These are phyloP conservation scores for Henckelia pumila DNA, from an alignment of 257 asterid species.

Conservation along the genomic window DNA sequence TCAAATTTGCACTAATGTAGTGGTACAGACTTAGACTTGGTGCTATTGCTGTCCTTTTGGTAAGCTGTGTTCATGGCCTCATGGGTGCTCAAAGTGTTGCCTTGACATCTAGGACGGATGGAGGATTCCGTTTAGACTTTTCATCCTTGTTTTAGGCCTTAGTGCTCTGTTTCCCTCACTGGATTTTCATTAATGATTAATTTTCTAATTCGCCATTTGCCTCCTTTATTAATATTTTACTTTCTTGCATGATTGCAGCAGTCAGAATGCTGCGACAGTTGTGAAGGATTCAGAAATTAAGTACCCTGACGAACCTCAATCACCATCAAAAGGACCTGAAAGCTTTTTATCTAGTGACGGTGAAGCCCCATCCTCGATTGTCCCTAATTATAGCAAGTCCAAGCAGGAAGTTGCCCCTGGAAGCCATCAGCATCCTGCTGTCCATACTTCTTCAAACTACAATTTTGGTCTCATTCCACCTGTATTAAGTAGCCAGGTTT, in stretches of 20 bases:
- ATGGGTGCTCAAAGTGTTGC: not conserved
- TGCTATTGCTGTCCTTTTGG: not conserved
- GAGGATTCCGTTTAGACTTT: slow-evolving; percentile 1
- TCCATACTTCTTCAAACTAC: slow-evolving; percentile 58
- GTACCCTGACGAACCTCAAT: slow-evolving; percentile 48
- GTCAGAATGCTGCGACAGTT: slow-evolving; percentile 41
- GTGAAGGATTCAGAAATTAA: slow-evolving; percentile 45
- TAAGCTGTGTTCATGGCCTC: not conserved
- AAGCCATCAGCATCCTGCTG: slow-evolving; percentile 52
- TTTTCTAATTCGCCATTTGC: not conserved
- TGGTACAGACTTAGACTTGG: not conserved
- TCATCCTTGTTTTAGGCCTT: not conserved
- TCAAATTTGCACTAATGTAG: not conserved
- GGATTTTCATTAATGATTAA: not conserved
- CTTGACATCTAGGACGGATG: slow-evolving; percentile 4
- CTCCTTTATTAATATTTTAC: slow-evolving; percentile 14
- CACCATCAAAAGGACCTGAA: slow-evolving; percentile 47
- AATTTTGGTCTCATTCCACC: slow-evolving; percentile 65
- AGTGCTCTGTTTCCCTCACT: not conserved
- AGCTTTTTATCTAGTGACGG: slow-evolving; percentile 41
- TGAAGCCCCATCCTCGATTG: slow-evolving; percentile 48
- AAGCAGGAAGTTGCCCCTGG: slow-evolving; percentile 54
- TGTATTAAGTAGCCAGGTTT: slow-evolving; percentile 46
- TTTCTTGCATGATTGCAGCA: slow-evolving; percentile 42
- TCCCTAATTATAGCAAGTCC: slow-evolving; percentile 49